Evolutionary conservation across 2,329 filamentous ascomycete genomes (phyloP), one percentile per base, ranked within the genome.

Genomic region (Fusarium chaquense): DNA sequence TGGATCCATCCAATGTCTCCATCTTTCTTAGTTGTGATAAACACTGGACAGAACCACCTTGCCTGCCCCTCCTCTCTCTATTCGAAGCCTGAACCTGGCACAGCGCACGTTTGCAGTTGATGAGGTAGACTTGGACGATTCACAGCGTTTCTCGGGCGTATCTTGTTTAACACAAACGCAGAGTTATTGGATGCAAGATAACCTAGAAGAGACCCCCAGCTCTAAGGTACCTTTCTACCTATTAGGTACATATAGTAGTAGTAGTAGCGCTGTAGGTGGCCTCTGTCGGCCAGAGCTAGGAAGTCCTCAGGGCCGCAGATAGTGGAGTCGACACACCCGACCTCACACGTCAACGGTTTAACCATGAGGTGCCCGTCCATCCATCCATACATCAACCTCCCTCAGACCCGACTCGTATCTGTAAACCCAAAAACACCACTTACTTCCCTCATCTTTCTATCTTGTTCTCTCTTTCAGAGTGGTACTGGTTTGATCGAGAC

Each of bases 341-440:
- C 51, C 62, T 51, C 60, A 69, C 71, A 73, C 67, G 65, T 71
- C 72, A 73, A 71, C 71, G 62, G 49, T 59, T 50, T 58, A 71
- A 68, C 64, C 51, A 60, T 62, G 50, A 67, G 46, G 65, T 57
- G 64, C 58, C 35, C 36, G n/a, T 22, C 36, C n/a, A 44, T 26
- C 66, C 65, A 44, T 26, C 71, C 65, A 49, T 49, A 30, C 46
- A 50, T 61, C 67, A 65, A 52, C 65, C 54, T 60, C 52, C 58
- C 64, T 58, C 58, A 59, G 56, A 51, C 63, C 53, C 44, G 32
- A 46, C 59, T 64, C 46, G 46, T 65, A 50, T 63, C 54, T 65
- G 62, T 55, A 58, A 71, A 70, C 62, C 68, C 64, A 65, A 66
- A 54, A 66, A 57, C 59, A 59, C 58, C 59, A 70, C 55, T 55